These are phyloP conservation scores for Aspergillus novofumigatus DNA, from an alignment of 2,329 filamentous ascomycete species.

Conservation along the genomic window DNA sequence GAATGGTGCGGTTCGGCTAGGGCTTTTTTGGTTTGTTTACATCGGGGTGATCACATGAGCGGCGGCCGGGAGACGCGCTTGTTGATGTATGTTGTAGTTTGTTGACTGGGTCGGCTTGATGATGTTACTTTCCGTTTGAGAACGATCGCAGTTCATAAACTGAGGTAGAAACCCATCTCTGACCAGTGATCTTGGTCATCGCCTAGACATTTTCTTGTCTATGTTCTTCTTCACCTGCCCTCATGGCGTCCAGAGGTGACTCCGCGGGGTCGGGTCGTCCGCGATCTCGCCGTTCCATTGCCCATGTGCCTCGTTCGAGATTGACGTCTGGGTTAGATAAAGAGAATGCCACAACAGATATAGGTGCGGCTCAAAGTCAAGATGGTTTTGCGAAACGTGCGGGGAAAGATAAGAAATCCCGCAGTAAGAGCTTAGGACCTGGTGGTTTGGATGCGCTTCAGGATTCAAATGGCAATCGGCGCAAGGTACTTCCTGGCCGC, in stretches of 20 bases:
- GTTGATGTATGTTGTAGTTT: constrained; percentile 4
- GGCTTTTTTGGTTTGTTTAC: constrained; percentile 44
- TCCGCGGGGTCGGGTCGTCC: constrained; percentile 29
- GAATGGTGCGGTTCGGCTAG: constrained; percentile 36
- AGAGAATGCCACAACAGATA: constrained; percentile 71
- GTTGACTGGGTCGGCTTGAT: not conserved
- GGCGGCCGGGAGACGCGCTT: constrained; percentile 27
- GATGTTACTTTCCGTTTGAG: not conserved
- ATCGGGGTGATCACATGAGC: constrained; percentile 29
- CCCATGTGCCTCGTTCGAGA: constrained; percentile 53
- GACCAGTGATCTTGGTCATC: not conserved
- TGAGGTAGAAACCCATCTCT: not conserved
- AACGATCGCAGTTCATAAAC: not conserved
- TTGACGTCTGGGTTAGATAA: constrained; percentile 55
- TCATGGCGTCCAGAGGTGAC: constrained; percentile 35
- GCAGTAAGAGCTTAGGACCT: constrained; percentile 94
- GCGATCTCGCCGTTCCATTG: constrained; percentile 67
- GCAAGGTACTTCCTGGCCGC: constrained; percentile 57
- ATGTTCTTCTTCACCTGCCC: constrained; percentile 10
- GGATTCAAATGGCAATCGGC: constrained; percentile 68
- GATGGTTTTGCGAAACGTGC: constrained; percentile 34
- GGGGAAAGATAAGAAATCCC: constrained; percentile 59
- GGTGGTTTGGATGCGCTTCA: constrained; percentile 82
- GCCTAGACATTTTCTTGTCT: constrained; percentile 1
- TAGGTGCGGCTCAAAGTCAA: constrained; percentile 45